Evolutionary conservation across 106 monocot species (phyloP).

Genomic region (Apostasia shenzhenica): DNA sequence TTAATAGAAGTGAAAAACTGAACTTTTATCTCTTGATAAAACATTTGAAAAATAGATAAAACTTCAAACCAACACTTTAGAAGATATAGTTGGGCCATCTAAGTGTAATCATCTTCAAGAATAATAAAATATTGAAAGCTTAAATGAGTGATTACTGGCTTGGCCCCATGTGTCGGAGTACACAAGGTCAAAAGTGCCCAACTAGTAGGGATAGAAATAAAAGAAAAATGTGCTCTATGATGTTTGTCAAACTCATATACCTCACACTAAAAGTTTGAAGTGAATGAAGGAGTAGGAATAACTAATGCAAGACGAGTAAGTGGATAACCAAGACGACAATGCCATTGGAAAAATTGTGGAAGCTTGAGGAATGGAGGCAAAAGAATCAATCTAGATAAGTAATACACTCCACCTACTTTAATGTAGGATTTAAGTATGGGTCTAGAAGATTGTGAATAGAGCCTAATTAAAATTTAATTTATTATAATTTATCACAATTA

Average conservation of each 20-base stretch:
- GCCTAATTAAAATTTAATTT: too few species aligned
- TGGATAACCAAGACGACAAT: background rate
- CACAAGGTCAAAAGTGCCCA: background rate
- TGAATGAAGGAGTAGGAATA: too few species aligned
- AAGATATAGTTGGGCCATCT: background rate
- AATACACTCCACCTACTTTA: too few species aligned
- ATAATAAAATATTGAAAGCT: background rate
- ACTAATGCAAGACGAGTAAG: background rate
- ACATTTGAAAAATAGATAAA: background rate
- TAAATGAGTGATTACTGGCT: background rate
- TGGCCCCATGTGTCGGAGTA: background rate
- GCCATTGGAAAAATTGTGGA: background rate
- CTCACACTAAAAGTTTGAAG: background rate
- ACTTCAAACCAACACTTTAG: background rate
- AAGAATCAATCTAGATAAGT: background rate
- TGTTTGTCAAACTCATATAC: background rate
- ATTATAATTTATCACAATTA: too few species aligned
- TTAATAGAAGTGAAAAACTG: background rate
- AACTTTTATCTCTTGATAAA: conserved; percentile 1
- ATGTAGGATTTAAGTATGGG: too few species aligned
- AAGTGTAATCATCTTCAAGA: background rate
- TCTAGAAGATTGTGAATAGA: too few species aligned
- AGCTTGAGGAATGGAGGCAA: background rate
- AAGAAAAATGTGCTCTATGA: background rate
- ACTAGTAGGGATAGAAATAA: background rate